Conservation (phyloP, 2,329 filamentous ascomycete species). For the Hypoxylon sp. region DNA sequence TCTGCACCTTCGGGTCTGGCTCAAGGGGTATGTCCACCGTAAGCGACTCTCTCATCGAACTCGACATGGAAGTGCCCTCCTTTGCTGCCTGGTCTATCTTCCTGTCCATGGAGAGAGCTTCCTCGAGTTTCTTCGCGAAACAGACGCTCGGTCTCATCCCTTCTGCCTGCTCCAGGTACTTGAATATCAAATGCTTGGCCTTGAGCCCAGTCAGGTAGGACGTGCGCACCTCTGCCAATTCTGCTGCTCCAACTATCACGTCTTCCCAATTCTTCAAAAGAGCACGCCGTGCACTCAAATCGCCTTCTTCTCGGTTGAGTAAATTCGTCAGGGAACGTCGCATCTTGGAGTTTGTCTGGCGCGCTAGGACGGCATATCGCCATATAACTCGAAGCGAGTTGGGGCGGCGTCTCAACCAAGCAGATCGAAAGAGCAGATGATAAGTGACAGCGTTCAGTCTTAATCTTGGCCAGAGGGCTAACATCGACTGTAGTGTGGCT, state of each 20-base stretch:
- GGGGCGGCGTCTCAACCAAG: conserved; percentile 46
- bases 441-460: conserved; percentile 45
- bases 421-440: conserved; percentile 44
- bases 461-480: conserved; percentile 35
- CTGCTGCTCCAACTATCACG: conserved; percentile 46
- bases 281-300: conserved; percentile 15
- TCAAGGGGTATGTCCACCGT: conserved; percentile 46
- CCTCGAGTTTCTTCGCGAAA: conserved; percentile 44
- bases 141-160: conserved; percentile 23
- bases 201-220: neutral
- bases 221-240: conserved; percentile 38
- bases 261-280: conserved; percentile 48
- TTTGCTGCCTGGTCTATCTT: conserved; percentile 42
- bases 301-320: conserved; percentile 8
- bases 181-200: conserved; percentile 28
- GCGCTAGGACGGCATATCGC: conserved; percentile 46
- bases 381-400: conserved; percentile 52
- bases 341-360: conserved; percentile 39
- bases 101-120: conserved; percentile 47
- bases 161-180: conserved; percentile 33
- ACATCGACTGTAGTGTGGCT: conserved; percentile 27
- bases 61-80: conserved; percentile 36
- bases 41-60: conserved; percentile 35
- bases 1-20: neutral
- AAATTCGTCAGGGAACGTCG: conserved; percentile 41